Evolutionary conservation across 2,329 filamentous ascomycete genomes (phyloP).

Genomic region (Neonectria faginata): DNA sequence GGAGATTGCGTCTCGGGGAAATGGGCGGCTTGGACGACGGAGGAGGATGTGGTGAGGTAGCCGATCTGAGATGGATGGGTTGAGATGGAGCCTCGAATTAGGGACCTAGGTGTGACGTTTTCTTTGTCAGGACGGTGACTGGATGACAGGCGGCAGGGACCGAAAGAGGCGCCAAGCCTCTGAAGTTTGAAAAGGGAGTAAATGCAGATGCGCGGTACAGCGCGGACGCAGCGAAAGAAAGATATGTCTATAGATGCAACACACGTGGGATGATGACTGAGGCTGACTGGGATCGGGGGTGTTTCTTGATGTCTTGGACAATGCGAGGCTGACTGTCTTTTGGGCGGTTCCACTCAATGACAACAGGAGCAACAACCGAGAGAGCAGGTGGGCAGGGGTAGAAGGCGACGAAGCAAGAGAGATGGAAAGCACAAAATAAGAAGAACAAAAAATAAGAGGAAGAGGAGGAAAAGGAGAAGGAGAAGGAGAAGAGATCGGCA

Average conservation of each 20-base stretch:
- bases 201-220: neutral
- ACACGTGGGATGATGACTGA: slow-evolving; percentile 22
- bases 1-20: slow-evolving; percentile 46
- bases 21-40: slow-evolving; percentile 70
- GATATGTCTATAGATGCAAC: slow-evolving; percentile 14
- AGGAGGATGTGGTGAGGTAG: slow-evolving; percentile 76
- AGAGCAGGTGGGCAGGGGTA: neutral
- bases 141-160: slow-evolving; percentile 28
- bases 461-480: neutral
- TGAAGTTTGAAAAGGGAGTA: neutral
- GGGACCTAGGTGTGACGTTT: slow-evolving; percentile 44
- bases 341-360: slow-evolving; percentile 17
- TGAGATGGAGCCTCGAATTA: slow-evolving; percentile 52
- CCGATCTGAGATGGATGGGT: slow-evolving; percentile 74
- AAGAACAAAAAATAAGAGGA: too few species aligned
- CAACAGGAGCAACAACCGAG: slow-evolving; percentile 4
- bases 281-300: slow-evolving; percentile 24
- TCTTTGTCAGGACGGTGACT: slow-evolving; percentile 34
- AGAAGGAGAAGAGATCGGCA: neutral
- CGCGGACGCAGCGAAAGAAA: slow-evolving; percentile 34
- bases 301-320: slow-evolving; percentile 15
- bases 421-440: neutral
- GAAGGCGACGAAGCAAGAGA: slow-evolving; percentile 13
- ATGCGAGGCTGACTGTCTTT: slow-evolving; percentile 29
- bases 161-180: slow-evolving; percentile 30